phyloP scores from a whole-genome alignment of 2,329 filamentous ascomycete species.

The Penicillium crustosum region DNA sequence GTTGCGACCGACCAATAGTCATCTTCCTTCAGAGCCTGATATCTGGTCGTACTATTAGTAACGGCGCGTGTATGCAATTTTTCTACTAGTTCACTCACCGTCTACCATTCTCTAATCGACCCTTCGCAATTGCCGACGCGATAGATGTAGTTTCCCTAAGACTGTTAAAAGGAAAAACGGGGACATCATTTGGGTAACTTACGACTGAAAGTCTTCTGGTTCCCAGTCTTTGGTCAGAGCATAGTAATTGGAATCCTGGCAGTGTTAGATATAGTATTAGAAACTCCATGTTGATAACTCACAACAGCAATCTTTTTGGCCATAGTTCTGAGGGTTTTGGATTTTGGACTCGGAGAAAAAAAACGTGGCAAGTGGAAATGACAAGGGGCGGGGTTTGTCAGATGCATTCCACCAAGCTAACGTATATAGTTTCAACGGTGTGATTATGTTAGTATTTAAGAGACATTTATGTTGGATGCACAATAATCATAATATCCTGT shows the following conservation, averaged over 20 bases:
- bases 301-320: neutral
- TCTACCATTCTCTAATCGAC: conserved; percentile 19
- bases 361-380: conserved; percentile 4
- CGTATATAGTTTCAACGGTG: neutral
- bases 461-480: too few species aligned
- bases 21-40: conserved; percentile 19
- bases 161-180: neutral
- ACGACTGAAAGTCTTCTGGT: conserved; percentile 16
- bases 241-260: conserved; percentile 14
- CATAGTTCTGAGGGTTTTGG: neutral
- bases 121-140: conserved; percentile 14
- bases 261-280: neutral
- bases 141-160: conserved; percentile 19
- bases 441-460: neutral
- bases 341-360: neutral
- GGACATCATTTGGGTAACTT: neutral
- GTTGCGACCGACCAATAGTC: conserved; percentile 19
- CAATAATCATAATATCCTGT: neutral
- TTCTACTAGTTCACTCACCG: conserved; percentile 25
- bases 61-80: neutral
- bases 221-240: conserved; percentile 3
- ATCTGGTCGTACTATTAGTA: conserved; percentile 11
- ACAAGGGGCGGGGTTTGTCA: neutral
- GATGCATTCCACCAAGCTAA: neutral
- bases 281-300: neutral